Evolutionary conservation across 1,139 yeast genomes (phyloP).

Genomic region (Geotrichum restrictum): DNA sequence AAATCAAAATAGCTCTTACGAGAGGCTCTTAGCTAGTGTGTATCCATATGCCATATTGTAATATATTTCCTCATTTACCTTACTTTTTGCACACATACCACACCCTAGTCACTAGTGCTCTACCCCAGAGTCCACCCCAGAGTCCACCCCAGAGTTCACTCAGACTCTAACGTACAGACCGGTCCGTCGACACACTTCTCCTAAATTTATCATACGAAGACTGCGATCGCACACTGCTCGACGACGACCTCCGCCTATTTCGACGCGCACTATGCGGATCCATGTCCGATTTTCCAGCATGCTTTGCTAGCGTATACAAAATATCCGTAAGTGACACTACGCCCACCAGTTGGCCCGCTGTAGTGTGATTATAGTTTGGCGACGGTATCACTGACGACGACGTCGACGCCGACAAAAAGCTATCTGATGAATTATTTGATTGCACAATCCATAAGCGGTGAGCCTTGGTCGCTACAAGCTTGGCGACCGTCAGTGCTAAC

Average conservation of each 20-base stretch:
- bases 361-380: too few species aligned
- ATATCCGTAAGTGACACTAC: slow-evolving; percentile 90
- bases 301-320: slow-evolving; percentile 70
- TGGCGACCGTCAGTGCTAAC: slow-evolving; percentile 85
- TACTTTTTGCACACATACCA: too few species aligned
- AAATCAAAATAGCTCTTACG: too few species aligned
- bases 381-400: slow-evolving; percentile 31
- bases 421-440: slow-evolving; percentile 33
- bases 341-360: slow-evolving; percentile 78
- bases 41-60: too few species aligned
- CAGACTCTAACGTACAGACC: slow-evolving; percentile 9
- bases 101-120: too few species aligned
- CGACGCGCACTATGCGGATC: slow-evolving; percentile 85
- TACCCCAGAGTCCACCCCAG: too few species aligned
- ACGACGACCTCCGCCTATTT: slow-evolving; percentile 65
- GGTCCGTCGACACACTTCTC: slow-evolving; percentile 22
- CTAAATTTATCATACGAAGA: slow-evolving; percentile 28
- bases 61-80: too few species aligned
- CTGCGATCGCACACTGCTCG: slow-evolving; percentile 35
- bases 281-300: slow-evolving; percentile 59
- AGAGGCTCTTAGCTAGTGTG: too few species aligned
- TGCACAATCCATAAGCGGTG: slow-evolving; percentile 93
- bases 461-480: slow-evolving; percentile 88
- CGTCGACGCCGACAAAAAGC: slow-evolving; percentile 33
- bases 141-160: too few species aligned